Evolutionary conservation across 257 asterid species (phyloP).

Genomic region (Solanum etuberosum): DNA sequence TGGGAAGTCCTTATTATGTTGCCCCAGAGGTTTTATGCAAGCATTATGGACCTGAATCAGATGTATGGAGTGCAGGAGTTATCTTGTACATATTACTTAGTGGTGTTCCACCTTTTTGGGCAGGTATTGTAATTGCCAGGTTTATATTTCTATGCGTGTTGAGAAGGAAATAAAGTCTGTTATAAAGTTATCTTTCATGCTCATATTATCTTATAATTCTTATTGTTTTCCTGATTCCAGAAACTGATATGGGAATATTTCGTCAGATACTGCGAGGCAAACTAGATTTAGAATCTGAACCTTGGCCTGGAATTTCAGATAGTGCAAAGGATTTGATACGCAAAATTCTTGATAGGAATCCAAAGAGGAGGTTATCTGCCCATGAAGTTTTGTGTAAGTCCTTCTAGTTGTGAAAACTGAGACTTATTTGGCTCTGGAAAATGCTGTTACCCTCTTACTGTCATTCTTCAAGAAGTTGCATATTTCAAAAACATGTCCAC

Average conservation of each 20-base stretch:
- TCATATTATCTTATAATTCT: background rate
- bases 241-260: constrained; percentile 95
- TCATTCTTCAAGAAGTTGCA: background rate
- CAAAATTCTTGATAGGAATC: constrained; percentile 79
- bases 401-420: background rate
- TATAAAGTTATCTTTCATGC: background rate
- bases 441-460: background rate
- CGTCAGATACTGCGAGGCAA: constrained; percentile 73
- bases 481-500: background rate
- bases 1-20: constrained; percentile 92
- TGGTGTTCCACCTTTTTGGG: constrained; percentile 96
- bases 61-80: constrained; percentile 97
- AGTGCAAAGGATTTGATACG: constrained; percentile 74
- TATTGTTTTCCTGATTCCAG: constrained; percentile 33
- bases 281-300: constrained; percentile 81
- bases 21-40: constrained; percentile 90
- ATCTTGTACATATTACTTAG: constrained; percentile 85
- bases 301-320: constrained; percentile 86
- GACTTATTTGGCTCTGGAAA: background rate
- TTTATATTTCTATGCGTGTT: background rate
- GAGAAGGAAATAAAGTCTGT: background rate
- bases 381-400: constrained; percentile 87
- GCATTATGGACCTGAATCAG: constrained; percentile 91
- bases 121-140: constrained; percentile 33
- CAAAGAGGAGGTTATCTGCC: constrained; percentile 73